These are phyloP conservation scores for Lagenaria siceraria DNA, from an alignment of 306 rosid genomes.

Conservation along the genomic window DNA sequence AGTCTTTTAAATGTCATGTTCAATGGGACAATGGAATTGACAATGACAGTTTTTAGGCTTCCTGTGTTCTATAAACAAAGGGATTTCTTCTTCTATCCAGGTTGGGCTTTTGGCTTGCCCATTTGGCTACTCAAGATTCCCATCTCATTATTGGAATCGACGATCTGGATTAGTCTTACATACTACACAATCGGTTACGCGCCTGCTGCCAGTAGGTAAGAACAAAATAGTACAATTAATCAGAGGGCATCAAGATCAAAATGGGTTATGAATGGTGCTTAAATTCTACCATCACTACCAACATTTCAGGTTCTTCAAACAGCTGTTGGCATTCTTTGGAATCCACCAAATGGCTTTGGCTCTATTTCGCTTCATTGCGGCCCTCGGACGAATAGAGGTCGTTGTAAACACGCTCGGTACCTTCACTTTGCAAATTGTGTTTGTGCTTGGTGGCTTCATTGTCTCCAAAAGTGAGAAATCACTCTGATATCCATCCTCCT, in stretches of 20 bases:
- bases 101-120: slow-evolving; percentile 69
- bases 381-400: slow-evolving; percentile 34
- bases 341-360: slow-evolving; percentile 56
- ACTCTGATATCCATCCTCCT: not conserved
- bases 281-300: not conserved
- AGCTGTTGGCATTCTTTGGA: slow-evolving; percentile 32
- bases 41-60: slow-evolving; percentile 46
- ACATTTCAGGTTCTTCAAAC: slow-evolving; percentile 37
- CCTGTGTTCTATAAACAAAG: slow-evolving; percentile 69
- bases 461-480: slow-evolving; percentile 31
- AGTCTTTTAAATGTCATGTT: slow-evolving; percentile 58
- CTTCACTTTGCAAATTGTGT: slow-evolving; percentile 25
- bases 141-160: slow-evolving; percentile 54
- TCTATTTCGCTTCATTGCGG: slow-evolving; percentile 47
- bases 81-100: slow-evolving; percentile 49
- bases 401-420: slow-evolving; percentile 33
- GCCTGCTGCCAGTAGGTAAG: slow-evolving; percentile 58
- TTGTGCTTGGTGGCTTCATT: slow-evolving; percentile 52
- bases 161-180: slow-evolving; percentile 51
- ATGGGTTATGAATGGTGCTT: not conserved
- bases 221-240: not conserved
- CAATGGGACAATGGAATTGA: slow-evolving; percentile 71
- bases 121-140: slow-evolving; percentile 59
- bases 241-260: not conserved
- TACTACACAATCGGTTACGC: slow-evolving; percentile 71